Evolutionary conservation across 306 rosid genomes (phyloP).

Genomic region (Begonia peltatifolia): DNA sequence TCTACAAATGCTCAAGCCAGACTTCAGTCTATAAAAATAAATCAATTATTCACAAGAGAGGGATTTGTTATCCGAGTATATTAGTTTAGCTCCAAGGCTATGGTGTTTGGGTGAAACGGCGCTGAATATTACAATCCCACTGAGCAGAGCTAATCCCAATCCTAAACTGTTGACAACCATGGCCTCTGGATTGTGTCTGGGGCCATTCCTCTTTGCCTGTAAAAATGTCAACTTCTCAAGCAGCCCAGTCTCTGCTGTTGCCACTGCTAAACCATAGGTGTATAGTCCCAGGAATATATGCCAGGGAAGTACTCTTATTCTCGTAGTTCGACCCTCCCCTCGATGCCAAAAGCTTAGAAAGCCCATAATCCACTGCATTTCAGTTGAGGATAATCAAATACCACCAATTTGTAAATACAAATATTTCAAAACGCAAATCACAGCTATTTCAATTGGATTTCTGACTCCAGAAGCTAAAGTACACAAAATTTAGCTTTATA

Average conservation of each 20-base stretch:
- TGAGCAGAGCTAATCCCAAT: constrained; percentile 40
- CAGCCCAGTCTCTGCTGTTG: constrained; percentile 85
- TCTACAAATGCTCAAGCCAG: no score
- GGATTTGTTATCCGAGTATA: constrained; percentile 32
- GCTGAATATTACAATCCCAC: constrained; percentile 54
- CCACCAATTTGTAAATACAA: no score
- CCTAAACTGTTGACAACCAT: constrained; percentile 65
- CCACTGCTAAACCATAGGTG: constrained; percentile 66
- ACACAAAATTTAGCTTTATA: no score
- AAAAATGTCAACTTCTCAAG: constrained; percentile 70
- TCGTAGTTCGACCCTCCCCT: constrained; percentile 43
- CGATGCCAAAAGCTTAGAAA: constrained; percentile 86
- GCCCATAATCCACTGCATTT: constrained; percentile 70
- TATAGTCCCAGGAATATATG: constrained; percentile 71
- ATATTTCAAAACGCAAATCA: no score
- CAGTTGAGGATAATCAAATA: no score
- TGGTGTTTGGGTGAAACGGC: constrained; percentile 56
- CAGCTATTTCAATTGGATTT: no score
- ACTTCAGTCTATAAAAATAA: no score
- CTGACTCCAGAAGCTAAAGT: no score
- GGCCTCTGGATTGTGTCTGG: constrained; percentile 40
- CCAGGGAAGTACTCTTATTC: constrained; percentile 67
- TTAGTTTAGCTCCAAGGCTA: constrained; percentile 20
- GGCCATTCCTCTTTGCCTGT: constrained; percentile 44
- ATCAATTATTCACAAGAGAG: constrained; percentile 15